Conservation (phyloP, 352 stramenopile genomes). For the Phytophthora constricta region DNA sequence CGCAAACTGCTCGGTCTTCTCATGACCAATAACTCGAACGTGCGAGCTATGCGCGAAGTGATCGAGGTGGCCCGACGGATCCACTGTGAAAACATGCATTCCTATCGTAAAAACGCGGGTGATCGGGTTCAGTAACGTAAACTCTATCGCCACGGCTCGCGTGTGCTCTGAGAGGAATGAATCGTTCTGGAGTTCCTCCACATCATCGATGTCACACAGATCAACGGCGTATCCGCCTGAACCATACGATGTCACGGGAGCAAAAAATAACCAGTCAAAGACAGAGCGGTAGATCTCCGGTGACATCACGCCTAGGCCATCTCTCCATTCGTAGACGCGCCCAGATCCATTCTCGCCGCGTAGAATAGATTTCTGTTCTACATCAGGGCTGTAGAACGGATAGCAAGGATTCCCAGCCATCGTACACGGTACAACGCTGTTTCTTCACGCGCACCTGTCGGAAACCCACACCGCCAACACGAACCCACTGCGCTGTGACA, state of each 20-base stretch:
- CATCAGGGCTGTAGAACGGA: conserved; percentile 62
- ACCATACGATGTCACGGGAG: conserved; percentile 58
- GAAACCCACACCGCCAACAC: conserved; percentile 79
- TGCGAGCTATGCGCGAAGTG: conserved; percentile 86
- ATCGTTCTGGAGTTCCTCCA: conserved; percentile 71
- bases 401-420: conserved; percentile 76
- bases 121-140: conserved; percentile 87
- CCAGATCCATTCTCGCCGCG: conserved; percentile 41
- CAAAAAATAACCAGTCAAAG: conserved; percentile 55
- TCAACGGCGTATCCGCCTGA: conserved; percentile 79
- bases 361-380: conserved; percentile 60
- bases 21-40: conserved; percentile 78
- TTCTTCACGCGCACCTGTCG: conserved; percentile 83
- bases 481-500: conserved; percentile 75
- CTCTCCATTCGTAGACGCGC: conserved; percentile 70
- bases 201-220: conserved; percentile 60
- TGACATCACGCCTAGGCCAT: conserved; percentile 63
- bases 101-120: conserved; percentile 91
- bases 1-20: conserved; percentile 56
- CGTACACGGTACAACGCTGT: conserved; percentile 72
- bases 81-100: conserved; percentile 84
- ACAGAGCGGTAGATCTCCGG: conserved; percentile 65
- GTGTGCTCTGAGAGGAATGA: conserved; percentile 81
- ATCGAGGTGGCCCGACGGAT: conserved; percentile 82
- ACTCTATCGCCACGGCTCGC: conserved; percentile 85